These are phyloP conservation scores for Oxytropis ochrocephala DNA, from an alignment of 306 rosid species.

Conservation along the genomic window DNA sequence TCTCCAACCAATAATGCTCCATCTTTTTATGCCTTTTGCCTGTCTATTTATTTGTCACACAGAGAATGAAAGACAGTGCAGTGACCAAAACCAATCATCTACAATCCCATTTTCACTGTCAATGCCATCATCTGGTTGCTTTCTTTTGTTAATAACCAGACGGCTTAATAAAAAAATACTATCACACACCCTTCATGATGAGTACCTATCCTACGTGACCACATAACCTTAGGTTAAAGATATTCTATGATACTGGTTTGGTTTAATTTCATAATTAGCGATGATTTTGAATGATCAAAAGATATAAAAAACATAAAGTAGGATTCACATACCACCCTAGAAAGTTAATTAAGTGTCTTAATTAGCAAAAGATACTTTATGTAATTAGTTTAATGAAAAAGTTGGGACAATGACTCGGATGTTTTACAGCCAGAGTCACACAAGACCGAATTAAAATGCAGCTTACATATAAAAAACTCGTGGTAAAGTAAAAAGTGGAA, in stretches of 20 bases:
- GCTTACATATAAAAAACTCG: neutral
- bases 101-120: slow-evolving; percentile 20
- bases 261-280: slow-evolving; percentile 10
- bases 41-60: slow-evolving; percentile 15
- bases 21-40: slow-evolving; percentile 42
- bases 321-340: slow-evolving; percentile 13
- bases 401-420: slow-evolving; percentile 25
- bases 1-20: slow-evolving; percentile 43
- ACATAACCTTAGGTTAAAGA: slow-evolving; percentile 6
- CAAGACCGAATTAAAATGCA: slow-evolving; percentile 2
- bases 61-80: slow-evolving; percentile 10
- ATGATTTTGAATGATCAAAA: slow-evolving; percentile 17
- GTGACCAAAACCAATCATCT: slow-evolving; percentile 17
- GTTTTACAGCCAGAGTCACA: slow-evolving; percentile 31
- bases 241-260: neutral
- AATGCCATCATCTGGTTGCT: neutral
- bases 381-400: slow-evolving; percentile 19
- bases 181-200: neutral
- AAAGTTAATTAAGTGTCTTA: slow-evolving; percentile 23
- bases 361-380: slow-evolving; percentile 10
- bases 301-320: neutral
- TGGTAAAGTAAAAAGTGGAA: slow-evolving; percentile 6
- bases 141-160: neutral
- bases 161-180: neutral
- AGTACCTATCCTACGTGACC: slow-evolving; percentile 13